Conservation (phyloP, 1,284 basidiomycete genomes). For the Cutaneotrichosporon curvatum region DNA sequence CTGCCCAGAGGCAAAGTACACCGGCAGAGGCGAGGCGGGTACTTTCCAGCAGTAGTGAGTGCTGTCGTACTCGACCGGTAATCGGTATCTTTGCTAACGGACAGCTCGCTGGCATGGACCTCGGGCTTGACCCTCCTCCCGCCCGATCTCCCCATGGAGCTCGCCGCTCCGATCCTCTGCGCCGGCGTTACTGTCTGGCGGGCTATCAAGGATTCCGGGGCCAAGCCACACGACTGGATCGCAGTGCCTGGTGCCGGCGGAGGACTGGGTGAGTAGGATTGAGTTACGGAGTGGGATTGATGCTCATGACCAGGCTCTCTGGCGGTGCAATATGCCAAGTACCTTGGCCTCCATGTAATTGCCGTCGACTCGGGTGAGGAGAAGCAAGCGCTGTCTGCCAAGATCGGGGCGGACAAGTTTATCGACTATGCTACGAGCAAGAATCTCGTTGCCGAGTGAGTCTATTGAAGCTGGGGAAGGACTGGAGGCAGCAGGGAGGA, state of each 20-base stretch:
- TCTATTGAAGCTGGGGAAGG: too few species aligned
- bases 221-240: slow-evolving; percentile 66
- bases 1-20: slow-evolving; percentile 58
- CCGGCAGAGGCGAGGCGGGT: slow-evolving; percentile 66
- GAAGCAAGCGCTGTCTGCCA: slow-evolving; percentile 57
- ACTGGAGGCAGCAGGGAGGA: too few species aligned
- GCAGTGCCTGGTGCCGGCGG: slow-evolving; percentile 54
- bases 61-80: slow-evolving; percentile 48
- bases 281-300: too few species aligned
- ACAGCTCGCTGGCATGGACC: slow-evolving; percentile 48
- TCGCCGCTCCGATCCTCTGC: slow-evolving; percentile 76
- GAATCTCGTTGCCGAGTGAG: too few species aligned
- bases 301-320: slow-evolving; percentile 23
- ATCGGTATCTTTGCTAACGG: slow-evolving; percentile 27
- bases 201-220: slow-evolving; percentile 65
- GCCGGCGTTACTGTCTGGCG: slow-evolving; percentile 61
- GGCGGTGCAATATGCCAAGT: slow-evolving; percentile 68
- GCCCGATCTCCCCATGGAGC: slow-evolving; percentile 55
- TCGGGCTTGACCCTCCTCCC: slow-evolving; percentile 69
- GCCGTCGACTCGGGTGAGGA: slow-evolving; percentile 54
- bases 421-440: slow-evolving; percentile 60
- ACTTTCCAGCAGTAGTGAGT: slow-evolving; percentile 46
- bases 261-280: slow-evolving; percentile 35
- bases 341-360: slow-evolving; percentile 67
- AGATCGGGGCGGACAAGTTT: slow-evolving; percentile 66